These are phyloP conservation scores for Taphrina confusa DNA, from an alignment of 1,139 yeast species.

Conservation along the genomic window DNA sequence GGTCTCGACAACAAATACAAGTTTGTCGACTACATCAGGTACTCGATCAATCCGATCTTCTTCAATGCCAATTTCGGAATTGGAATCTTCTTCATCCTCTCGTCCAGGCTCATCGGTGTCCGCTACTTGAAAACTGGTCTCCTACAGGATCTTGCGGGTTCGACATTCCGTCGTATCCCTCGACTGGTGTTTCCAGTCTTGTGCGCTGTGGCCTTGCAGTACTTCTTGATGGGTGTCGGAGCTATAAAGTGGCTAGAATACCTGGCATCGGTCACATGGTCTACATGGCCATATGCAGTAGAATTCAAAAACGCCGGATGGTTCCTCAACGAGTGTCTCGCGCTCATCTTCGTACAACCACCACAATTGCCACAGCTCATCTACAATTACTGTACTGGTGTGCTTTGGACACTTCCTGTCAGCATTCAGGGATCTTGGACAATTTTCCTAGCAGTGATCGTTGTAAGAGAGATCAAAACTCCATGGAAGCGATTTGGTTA, in stretches of 20 bases:
- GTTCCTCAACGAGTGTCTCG: slow-evolving; percentile 30
- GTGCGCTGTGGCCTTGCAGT: slow-evolving; percentile 21
- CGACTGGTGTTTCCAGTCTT: slow-evolving; percentile 29
- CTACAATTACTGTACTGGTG: slow-evolving; percentile 34
- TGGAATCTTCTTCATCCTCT: slow-evolving; percentile 33
- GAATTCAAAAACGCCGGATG: slow-evolving; percentile 29
- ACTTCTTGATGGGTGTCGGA: slow-evolving; percentile 32
- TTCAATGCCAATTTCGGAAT: slow-evolving; percentile 32
- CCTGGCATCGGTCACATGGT: slow-evolving; percentile 29
- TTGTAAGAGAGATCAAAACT: slow-evolving; percentile 25
- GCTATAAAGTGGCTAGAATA: slow-evolving; percentile 28
- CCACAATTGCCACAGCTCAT: slow-evolving; percentile 28
- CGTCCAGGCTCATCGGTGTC: slow-evolving; percentile 29
- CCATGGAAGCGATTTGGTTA: slow-evolving; percentile 32
- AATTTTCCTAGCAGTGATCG: slow-evolving; percentile 31
- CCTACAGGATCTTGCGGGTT: slow-evolving; percentile 24
- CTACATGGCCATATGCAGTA: slow-evolving; percentile 30
- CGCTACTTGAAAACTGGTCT: slow-evolving; percentile 21
- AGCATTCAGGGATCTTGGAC: slow-evolving; percentile 32
- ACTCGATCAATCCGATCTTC: slow-evolving; percentile 21
- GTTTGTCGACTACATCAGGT: slow-evolving; percentile 16
- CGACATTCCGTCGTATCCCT: slow-evolving; percentile 31
- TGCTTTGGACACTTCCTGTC: slow-evolving; percentile 31
- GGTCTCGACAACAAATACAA: slow-evolving; percentile 9
- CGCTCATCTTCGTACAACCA: slow-evolving; percentile 20